Conservation (phyloP, 2,329 filamentous ascomycete genomes). For the Diplodia seriata region DNA sequence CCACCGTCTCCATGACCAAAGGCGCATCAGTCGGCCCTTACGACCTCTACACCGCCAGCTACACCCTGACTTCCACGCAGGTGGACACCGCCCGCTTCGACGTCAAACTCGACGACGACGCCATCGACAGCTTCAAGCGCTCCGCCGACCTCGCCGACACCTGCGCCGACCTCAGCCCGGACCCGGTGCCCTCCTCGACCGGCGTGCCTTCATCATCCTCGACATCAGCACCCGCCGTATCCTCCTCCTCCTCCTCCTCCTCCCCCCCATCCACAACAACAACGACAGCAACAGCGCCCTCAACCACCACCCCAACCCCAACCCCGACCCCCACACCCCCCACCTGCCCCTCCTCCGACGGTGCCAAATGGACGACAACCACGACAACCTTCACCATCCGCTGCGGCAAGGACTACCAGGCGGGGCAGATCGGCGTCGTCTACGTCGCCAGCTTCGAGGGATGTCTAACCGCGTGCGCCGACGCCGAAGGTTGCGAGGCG, state of each 20-base stretch:
- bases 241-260: neutral
- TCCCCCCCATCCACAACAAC: neutral
- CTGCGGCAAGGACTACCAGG: constrained; percentile 28
- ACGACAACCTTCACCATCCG: neutral
- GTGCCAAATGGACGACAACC: neutral
- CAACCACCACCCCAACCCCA: neutral
- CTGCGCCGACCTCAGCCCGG: constrained; percentile 15
- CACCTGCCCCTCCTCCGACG: constrained; percentile 7
- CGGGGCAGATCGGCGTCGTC: constrained; percentile 5
- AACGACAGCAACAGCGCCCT: neutral
- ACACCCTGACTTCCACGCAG: constrained; percentile 34
- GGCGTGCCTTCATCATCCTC: neutral
- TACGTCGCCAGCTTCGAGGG: constrained; percentile 2
- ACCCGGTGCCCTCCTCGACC: neutral
- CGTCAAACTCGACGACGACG: constrained; percentile 7
- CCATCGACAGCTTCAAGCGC: constrained; percentile 12
- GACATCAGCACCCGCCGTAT: too few species aligned
- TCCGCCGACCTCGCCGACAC: constrained; percentile 12
- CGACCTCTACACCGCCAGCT: constrained; percentile 39
- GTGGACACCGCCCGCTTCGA: constrained; percentile 13
- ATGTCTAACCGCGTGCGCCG: constrained; percentile 4
- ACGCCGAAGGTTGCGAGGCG: neutral
- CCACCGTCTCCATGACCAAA: constrained; percentile 39
- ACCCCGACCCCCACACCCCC: constrained; percentile 3
- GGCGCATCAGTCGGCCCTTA: constrained; percentile 40